Evolutionary conservation across 495 filamentous ascomycete species (phyloP), one percentile per base, ranked within the genome.

Genomic region (Aspergillus steynii): DNA sequence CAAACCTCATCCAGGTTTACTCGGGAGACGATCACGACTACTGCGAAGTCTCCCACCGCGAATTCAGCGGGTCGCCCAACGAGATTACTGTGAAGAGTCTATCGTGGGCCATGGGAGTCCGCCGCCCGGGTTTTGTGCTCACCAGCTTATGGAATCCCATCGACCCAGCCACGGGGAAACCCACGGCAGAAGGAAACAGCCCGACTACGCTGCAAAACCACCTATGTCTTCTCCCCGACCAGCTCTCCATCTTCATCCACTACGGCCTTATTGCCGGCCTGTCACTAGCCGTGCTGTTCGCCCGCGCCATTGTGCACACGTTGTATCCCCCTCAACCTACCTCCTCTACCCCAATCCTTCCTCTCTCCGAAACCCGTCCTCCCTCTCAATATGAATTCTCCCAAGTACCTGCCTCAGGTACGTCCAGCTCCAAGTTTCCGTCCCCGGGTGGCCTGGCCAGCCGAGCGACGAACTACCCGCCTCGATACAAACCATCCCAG

Each of bases 11-110:
- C 14, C 87, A 93, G 55, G 88, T 91, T 47, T 98, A 97, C 70
- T 96, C 92, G 1, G 96, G 96, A 2, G 96, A 99, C 66, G 96
- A 99, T 72, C 96, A 99, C 74, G 96, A 99, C 73, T 96, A 98
- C 76, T 99, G 96, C 74, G 93, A 97, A 58, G 74, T 98, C 28
- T 75, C 83, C 2, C 96, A 99, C 70, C 80, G 79, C 10, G 82
- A 87, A 52, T 90, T 86, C 60, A 84, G 80, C 9, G 84, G 83
- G 48, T 84, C 84, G 0, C 88, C 94, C 1, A 84, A 80, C 29
- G 96, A 99, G 67, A 93, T 97, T 63, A 98, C 96, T 0, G 92
- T 98, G 58, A 99, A 99, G 74, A 90, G 86, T 63, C 80, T 96
- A 46, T 92, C 86, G 63, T 96, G 92, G 92, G 91, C 92, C 5